Evolutionary conservation across 2,329 filamentous ascomycete genomes (phyloP).

Genomic region (Rachicladosporium sp.): DNA sequence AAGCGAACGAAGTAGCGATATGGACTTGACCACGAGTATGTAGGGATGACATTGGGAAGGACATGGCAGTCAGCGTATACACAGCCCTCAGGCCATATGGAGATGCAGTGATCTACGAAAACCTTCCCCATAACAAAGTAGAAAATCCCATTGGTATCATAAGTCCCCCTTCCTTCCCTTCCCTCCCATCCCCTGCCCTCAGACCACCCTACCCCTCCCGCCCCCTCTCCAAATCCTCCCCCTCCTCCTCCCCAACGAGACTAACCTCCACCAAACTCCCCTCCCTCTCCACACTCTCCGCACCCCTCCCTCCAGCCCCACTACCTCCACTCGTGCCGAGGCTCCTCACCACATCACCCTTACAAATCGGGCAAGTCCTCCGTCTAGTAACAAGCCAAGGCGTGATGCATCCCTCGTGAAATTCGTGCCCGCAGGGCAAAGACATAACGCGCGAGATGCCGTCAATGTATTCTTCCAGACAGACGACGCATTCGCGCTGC

Average conservation of each 20-base stretch:
- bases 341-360: constrained; percentile 74
- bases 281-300: constrained; percentile 15
- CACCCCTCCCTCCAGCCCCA: constrained; percentile 5
- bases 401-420: constrained; percentile 96
- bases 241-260: constrained; percentile 18
- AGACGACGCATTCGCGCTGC: constrained; percentile 86
- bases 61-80: too few species aligned
- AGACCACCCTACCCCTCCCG: constrained; percentile 1
- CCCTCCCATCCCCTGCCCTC: background rate
- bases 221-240: constrained; percentile 25
- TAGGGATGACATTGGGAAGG: too few species aligned
- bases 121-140: too few species aligned
- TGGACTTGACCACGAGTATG: too few species aligned
- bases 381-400: constrained; percentile 93
- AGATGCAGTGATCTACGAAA: too few species aligned
- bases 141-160: too few species aligned
- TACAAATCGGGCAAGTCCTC: constrained; percentile 96
- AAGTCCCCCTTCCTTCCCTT: background rate
- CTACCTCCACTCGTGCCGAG: constrained; percentile 13
- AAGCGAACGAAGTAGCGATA: too few species aligned
- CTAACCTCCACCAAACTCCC: constrained; percentile 23
- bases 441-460: constrained; percentile 94
- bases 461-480: constrained; percentile 89
- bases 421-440: constrained; percentile 92
- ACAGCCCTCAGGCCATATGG: too few species aligned